Evolutionary conservation across 805 yeast species (phyloP), one percentile per base, ranked within the genome.

Genomic region (Dipodascopsis uninucleata): DNA sequence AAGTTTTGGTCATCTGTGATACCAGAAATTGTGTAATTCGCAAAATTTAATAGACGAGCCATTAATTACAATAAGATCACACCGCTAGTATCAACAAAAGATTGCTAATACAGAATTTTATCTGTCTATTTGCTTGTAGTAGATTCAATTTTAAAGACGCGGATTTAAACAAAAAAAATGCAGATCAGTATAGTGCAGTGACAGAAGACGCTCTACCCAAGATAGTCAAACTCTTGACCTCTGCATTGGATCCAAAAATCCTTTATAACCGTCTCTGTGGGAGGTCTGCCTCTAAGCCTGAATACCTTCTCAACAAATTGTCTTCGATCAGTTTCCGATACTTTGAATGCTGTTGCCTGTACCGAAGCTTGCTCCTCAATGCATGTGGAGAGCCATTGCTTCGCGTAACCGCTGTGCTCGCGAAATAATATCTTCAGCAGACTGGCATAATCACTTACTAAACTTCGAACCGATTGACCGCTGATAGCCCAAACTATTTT

Each of bases 161-260:
- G n/a, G n/a, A n/a, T n/a, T n/a, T n/a, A n/a, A n/a, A n/a, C n/a
- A n/a, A n/a, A n/a, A n/a, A n/a, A n/a, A n/a, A n/a, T n/a, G n/a
- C n/a, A n/a, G n/a, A n/a, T n/a, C n/a, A n/a, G n/a, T n/a, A n/a
- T n/a, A n/a, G n/a, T n/a, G n/a, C n/a, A n/a, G n/a, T n/a, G n/a
- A n/a, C n/a, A n/a, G n/a, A n/a, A n/a, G n/a, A n/a, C n/a, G n/a
- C n/a, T n/a, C n/a, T n/a, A n/a, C n/a, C n/a, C n/a, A n/a, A n/a
- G 35, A 37, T 52, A 55, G 18, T 55, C 48, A 16, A 28, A 33
- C 20, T 35, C 35, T 28, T 31, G 36, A 3, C 58, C 58, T 10
- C 58, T 32, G 18, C 50, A 43, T 5, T 28, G 25, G 14, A 55
- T 33, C 59, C 59, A 56, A 28, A 50, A 49, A 14, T 53, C 54